A percentile compares a stretch with the other conserved stretches of the same genome.
Conservation (phyloP, 2,329 filamentous ascomycete genomes). For the Huntiella abstrusa region DNA sequence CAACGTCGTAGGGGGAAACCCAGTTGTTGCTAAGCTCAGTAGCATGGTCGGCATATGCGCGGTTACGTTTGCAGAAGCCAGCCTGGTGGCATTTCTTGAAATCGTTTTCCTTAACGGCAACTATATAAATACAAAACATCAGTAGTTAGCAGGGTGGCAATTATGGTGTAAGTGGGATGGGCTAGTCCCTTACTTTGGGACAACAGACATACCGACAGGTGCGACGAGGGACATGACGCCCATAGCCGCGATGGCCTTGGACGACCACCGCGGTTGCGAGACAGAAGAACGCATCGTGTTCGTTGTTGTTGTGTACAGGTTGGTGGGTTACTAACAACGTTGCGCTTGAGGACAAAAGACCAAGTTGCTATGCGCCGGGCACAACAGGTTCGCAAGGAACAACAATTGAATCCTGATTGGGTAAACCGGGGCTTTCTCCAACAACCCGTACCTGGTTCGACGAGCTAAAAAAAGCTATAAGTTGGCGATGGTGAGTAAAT, state of each 20-base stretch:
- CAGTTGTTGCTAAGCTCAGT: conserved; percentile 45
- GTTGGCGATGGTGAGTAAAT: too few relatives aligned
- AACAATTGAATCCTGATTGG: too few relatives aligned
- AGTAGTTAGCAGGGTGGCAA: not conserved
- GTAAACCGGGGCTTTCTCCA: too few relatives aligned
- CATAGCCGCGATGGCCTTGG: conserved; percentile 7
- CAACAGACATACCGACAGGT: conserved; percentile 10
- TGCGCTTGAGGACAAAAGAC: not conserved
- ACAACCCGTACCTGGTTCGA: too few relatives aligned
- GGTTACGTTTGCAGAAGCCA: conserved; percentile 92
- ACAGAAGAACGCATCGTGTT: conserved; percentile 9
- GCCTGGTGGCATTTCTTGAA: conserved; percentile 96
- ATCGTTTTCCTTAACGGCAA: conserved; percentile 79
- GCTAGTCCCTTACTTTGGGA: not conserved
- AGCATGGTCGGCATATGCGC: conserved; percentile 68
- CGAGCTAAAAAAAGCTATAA: too few relatives aligned
- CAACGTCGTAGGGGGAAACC: conserved; percentile 64
- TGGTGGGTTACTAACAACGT: not conserved
- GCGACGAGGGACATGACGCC: conserved; percentile 7
- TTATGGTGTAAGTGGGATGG: not conserved
- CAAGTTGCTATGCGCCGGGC: not conserved
- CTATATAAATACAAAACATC: conserved; percentile 24
- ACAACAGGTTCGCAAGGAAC: not conserved
- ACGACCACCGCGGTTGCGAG: conserved; percentile 5
- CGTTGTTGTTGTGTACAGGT: conserved; percentile 3